phyloP scores from a whole-genome alignment of 805 yeast genomes.

The Candida parachauliodes region DNA sequence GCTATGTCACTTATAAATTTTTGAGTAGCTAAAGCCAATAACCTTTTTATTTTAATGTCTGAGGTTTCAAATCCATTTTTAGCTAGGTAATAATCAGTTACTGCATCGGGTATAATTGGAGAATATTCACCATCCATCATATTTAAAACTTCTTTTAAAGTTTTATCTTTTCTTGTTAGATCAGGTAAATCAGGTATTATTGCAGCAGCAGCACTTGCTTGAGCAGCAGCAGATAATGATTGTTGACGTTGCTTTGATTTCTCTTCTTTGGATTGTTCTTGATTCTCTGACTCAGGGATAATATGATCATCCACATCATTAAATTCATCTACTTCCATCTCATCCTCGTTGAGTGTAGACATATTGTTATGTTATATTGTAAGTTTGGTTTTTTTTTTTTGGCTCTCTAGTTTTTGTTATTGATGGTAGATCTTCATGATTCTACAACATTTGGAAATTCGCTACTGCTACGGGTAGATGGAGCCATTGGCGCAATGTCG shows the following conservation, averaged over 20 bases:
- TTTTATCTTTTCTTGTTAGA: constrained; percentile 72
- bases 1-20: constrained; percentile 93
- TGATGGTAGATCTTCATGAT: constrained; percentile 17
- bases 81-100: constrained; percentile 85
- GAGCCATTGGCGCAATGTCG: constrained; percentile 88
- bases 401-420: neutral
- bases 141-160: constrained; percentile 76
- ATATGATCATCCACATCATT: constrained; percentile 18
- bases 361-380: neutral
- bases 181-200: constrained; percentile 58
- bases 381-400: constrained; percentile 1
- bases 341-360: constrained; percentile 8
- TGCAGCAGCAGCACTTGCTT: constrained; percentile 10
- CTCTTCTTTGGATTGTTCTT: constrained; percentile 7
- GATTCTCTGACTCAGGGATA: constrained; percentile 4
- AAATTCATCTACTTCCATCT: constrained; percentile 22
- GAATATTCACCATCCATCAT: constrained; percentile 87
- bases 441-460: constrained; percentile 75
- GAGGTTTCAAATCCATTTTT: constrained; percentile 81
- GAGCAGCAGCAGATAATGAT: constrained; percentile 9
- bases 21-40: constrained; percentile 92
- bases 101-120: constrained; percentile 95
- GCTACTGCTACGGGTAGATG: constrained; percentile 81
- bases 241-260: constrained; percentile 10
- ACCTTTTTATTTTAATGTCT: constrained; percentile 69